Base-by-base conservation (phyloP, 2,329 filamentous ascomycete species). In the Coleophoma crateriformis region DNA sequence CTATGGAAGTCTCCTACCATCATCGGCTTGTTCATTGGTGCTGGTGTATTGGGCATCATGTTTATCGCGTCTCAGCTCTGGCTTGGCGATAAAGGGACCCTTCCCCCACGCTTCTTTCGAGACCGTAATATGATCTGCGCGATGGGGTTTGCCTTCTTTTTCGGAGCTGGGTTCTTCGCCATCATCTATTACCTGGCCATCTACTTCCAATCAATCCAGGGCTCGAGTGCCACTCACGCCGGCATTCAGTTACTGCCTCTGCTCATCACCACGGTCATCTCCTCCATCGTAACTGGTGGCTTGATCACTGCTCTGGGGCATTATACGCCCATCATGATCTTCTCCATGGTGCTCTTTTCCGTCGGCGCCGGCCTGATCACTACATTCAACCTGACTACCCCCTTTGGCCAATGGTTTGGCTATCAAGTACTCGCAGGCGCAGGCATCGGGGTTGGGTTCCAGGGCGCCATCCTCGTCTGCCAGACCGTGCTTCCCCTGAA, bases 361-460 rank as follows among this genome's bases (percentile, higher is more conserved):
- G 55, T 73, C 38, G 73, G 72, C 14, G 63, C 68, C 5, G 72
- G 70, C 17, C 65, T 76, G 4, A 62, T 75, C 45, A 70, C 67
- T 2, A 72, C 71, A 1, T 65, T 74, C 37, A 54, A 67, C 46
- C 51, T 69, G 27, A 58, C 64, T 49, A 72, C 76, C 2, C 65
- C 71, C 0, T 58, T 73, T 3, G 60, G 65, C 7, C 64, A 71
- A 40, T 83, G 79, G 79, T 76, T 82, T 52, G 78, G 78, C 14
- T 82, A 77, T 62, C 79, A 82, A 61, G 72, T 81, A 45, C 58
- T 84, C 20, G 65, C 69, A 20, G 79, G 78, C 32, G 64, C 78
- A 2, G 78, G 78, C 33, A 54, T 59, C 6, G 51, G 51, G 7
- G 43, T 53, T 7, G 56, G 56, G 0, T 53, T 56, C 44, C 61